Percentiles rank a stretch among this genome's conserved stretches.
phyloP scores from a whole-genome alignment of 1,139 yeast genomes.

The Hyphopichia burtonii region DNA sequence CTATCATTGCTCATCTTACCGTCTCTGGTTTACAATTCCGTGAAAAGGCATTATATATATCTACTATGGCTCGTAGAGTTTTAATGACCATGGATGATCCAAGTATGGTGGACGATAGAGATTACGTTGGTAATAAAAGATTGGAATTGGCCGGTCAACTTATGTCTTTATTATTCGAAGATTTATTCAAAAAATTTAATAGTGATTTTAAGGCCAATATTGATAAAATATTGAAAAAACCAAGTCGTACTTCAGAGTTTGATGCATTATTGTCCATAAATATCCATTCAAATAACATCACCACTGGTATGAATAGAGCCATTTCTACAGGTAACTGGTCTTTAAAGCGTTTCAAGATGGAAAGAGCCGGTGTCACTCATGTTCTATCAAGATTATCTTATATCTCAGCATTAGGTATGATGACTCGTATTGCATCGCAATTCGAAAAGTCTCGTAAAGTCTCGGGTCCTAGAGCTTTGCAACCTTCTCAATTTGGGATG shows the following conservation, averaged over 20 bases:
- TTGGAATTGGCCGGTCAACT: slow-evolving; percentile 96
- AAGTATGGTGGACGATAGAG: slow-evolving; percentile 94
- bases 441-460: slow-evolving; percentile 97
- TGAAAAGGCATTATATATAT: slow-evolving; percentile 91
- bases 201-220: slow-evolving; percentile 90
- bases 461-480: slow-evolving; percentile 98
- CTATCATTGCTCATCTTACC: slow-evolving; percentile 91
- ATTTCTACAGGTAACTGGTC: slow-evolving; percentile 99
- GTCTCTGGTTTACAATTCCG: slow-evolving; percentile 85
- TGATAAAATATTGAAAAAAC: slow-evolving; percentile 90
- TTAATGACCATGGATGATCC: slow-evolving; percentile 95
- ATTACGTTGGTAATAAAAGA: slow-evolving; percentile 97
- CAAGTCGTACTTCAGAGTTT: slow-evolving; percentile 91
- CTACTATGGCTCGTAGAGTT: slow-evolving; percentile 95
- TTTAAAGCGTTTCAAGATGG: slow-evolving; percentile 97
- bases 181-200: slow-evolving; percentile 93
- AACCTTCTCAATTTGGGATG: slow-evolving; percentile 99
- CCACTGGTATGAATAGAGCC: slow-evolving; percentile 93
- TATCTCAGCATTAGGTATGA: slow-evolving; percentile 97
- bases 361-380: slow-evolving; percentile 98
- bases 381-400: slow-evolving; percentile 88
- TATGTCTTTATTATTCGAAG: slow-evolving; percentile 92
- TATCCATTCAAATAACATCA: slow-evolving; percentile 87
- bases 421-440: slow-evolving; percentile 98
- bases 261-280: slow-evolving; percentile 89